Base-by-base conservation (phyloP, 2,329 filamentous ascomycete species). In the Colletotrichum navitas region DNA sequence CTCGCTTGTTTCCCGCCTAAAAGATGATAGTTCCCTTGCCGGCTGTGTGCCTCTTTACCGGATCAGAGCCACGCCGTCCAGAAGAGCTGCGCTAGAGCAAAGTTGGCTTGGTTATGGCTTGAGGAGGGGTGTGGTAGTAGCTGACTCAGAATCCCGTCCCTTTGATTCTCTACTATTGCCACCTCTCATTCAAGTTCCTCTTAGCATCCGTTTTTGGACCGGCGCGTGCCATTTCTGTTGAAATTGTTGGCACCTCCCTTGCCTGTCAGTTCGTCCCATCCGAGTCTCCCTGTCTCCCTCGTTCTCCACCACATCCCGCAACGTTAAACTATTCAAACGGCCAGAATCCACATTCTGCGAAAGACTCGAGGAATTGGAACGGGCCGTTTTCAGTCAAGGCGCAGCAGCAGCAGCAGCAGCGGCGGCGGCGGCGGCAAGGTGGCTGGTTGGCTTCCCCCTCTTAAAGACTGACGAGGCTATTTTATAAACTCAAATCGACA, bases 61-160 rank as follows among this genome's bases (percentile, higher is more conserved):
- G 45, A 14, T 39, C 45, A 12, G 10, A 41, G 39, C 26, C 32
- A 62, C n/a, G 5, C 39, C 43, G 58, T 36, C 51, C 26, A 58
- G 29, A 16, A 34, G 16, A 66, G 59, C 39, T 36, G 43, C 52
- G 34, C 59, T 61, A 54, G 56, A 62, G 58, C 58, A 49, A 55
- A 63, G 59, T n/a, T 54, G 66, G n/a, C 69, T 64, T 60, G 69
- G 34, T 58, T 56, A 63, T 18, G 41, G 58, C 58, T 59, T 64
- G 68, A 52, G 51, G 49, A 10, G 45, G 21, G 43, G 43, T 21
- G 34, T 43, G 62, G 58, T 36, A 51, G 68, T 51, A 56, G 55
- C 68, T 71, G 68, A 71, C 68, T 71, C 68, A 71, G 58, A 71
- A 39, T 49, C 39, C 39, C 39, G 32, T 43, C 41, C 58, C 63